Conservation (phyloP, 1,139 yeast species). For the Torulaspora globosa region DNA sequence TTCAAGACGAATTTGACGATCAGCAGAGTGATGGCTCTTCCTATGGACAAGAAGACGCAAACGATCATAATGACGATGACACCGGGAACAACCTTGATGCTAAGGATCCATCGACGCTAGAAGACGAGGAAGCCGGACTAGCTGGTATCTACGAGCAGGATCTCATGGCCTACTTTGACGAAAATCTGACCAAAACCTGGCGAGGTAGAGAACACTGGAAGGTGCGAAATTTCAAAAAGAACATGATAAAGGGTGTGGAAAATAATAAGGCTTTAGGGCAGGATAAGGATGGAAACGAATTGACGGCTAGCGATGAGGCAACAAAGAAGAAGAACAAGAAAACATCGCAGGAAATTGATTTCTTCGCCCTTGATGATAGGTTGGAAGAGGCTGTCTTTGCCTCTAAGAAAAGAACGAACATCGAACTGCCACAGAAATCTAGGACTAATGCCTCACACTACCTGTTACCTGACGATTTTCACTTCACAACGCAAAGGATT, state of each 20-base stretch:
- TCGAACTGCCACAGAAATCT: constrained; percentile 45
- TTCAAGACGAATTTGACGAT: constrained; percentile 5
- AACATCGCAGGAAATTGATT: constrained; percentile 45
- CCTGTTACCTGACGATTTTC: constrained; percentile 69
- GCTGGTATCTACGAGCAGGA: constrained; percentile 55
- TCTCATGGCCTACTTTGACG: constrained; percentile 76
- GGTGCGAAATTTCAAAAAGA: constrained; percentile 54
- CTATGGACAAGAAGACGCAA: constrained; percentile 1
- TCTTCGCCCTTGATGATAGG: constrained; percentile 41
- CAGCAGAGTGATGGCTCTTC: constrained; percentile 7
- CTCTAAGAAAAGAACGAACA: constrained; percentile 41
- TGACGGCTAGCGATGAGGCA: constrained; percentile 37
- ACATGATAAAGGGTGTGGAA: constrained; percentile 17
- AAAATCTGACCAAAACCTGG: constrained; percentile 67
- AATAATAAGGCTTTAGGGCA: constrained; percentile 25
- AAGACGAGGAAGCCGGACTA: constrained; percentile 16
- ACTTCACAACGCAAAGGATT: constrained; percentile 65
- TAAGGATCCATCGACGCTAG: constrained; percentile 6
- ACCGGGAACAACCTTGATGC: constrained; percentile 6
- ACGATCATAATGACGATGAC: constrained; percentile 14
- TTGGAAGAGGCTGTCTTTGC: constrained; percentile 47
- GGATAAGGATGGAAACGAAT: constrained; percentile 38
- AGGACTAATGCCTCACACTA: constrained; percentile 43
- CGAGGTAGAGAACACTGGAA: constrained; percentile 96
- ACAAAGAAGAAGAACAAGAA: constrained; percentile 39